A percentile compares a stretch with the other conserved stretches of the same genome.
phyloP scores from a whole-genome alignment of 345 rosid species.

The Eucalyptus globulus region DNA sequence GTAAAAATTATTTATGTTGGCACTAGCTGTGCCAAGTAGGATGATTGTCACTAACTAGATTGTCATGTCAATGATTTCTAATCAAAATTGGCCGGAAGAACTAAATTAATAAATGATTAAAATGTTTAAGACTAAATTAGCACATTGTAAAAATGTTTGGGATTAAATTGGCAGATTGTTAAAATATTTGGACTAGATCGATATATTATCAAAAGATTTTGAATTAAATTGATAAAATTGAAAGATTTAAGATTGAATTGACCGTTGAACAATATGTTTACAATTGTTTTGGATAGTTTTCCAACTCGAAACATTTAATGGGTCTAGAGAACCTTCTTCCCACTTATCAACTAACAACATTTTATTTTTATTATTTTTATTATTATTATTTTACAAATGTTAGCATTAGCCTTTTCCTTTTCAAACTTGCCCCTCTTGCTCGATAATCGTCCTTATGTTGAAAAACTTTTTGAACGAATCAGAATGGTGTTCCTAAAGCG shows the following conservation, averaged over 20 bases:
- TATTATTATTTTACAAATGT: not conserved
- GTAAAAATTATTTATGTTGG: no score
- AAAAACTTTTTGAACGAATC: not conserved
- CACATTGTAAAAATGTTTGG: accelerated
- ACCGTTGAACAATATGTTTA: no score
- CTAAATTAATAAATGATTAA: no score
- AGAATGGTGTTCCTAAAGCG: not conserved
- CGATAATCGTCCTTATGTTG: not conserved
- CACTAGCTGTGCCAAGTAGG: not conserved
- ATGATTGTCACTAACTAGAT: not conserved
- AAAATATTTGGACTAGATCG: no score
- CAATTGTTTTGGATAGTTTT: not conserved
- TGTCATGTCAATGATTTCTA: not conserved
- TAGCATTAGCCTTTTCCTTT: not conserved
- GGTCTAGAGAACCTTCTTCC: not conserved
- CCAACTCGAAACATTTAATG: not conserved
- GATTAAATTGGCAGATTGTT: no score
- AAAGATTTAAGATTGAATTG: not conserved
- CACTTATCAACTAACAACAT: not conserved
- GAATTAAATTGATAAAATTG: no score
- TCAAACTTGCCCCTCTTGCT: not conserved
- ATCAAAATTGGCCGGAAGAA: accelerated
- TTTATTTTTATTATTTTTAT: no score
- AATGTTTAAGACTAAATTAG: no score
- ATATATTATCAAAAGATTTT: no score